Percentiles rank a stretch among this genome's conserved stretches.
These are phyloP conservation scores for Lentinula detonsa DNA, from an alignment of 768 basidiomycete species.

Conservation along the genomic window DNA sequence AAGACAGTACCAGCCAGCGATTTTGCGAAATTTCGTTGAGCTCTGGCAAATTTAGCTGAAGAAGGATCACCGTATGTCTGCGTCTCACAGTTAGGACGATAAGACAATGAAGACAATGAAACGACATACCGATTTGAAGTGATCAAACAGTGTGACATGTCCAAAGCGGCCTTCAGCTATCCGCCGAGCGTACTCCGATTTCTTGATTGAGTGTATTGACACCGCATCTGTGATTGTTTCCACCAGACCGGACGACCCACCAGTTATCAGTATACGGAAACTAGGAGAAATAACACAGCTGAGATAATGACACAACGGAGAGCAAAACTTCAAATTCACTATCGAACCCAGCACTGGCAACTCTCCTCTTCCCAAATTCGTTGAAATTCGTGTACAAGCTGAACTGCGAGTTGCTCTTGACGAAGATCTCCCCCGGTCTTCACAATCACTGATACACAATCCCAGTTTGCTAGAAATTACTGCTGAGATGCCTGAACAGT, in stretches of 20 bases:
- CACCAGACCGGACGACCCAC: constrained; percentile 87
- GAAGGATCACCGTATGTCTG: constrained; percentile 89
- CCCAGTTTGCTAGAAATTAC: constrained; percentile 54
- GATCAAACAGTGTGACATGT: constrained; percentile 86
- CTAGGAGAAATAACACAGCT: constrained; percentile 30
- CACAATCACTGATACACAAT: constrained; percentile 95
- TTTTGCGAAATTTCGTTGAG: constrained; percentile 91
- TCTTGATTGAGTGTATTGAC: constrained; percentile 99
- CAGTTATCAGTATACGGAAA: constrained; percentile 94
- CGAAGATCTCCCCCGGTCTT: constrained; percentile 96
- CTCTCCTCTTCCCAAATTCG: constrained; percentile 94
- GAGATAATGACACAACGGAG: not conserved
- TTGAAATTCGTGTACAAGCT: constrained; percentile 90
- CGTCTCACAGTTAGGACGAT: not conserved
- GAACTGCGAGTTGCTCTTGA: constrained; percentile 96
- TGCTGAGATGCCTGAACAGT: not conserved
- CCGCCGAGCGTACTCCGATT: constrained; percentile 92
- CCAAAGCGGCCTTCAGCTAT: constrained; percentile 75
- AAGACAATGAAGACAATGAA: not conserved
- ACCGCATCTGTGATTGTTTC: constrained; percentile 99
- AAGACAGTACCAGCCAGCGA: constrained; percentile 66
- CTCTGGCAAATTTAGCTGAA: constrained; percentile 81
- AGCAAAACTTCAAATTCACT: constrained; percentile 40
- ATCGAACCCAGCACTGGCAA: constrained; percentile 89
- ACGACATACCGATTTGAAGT: constrained; percentile 74